A percentile compares a stretch with the other conserved stretches of the same genome.
These are phyloP conservation scores for Barnettozyma pratensis DNA, from an alignment of 805 yeast species.

Conservation along the genomic window DNA sequence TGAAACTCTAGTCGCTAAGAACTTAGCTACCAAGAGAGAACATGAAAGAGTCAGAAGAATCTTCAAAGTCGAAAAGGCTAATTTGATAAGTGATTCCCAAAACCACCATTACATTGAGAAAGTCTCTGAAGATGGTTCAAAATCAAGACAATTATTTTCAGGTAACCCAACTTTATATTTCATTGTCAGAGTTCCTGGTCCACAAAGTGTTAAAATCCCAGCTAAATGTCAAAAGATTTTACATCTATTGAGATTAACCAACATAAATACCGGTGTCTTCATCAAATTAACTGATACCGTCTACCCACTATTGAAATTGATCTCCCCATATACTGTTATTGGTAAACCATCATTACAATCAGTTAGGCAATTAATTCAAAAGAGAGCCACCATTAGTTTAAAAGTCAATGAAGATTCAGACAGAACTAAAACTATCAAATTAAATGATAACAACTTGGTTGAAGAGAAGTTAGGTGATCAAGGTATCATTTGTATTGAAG, in stretches of 20 bases:
- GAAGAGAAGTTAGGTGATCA: slow-evolving; percentile 67
- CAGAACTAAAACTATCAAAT: slow-evolving; percentile 36
- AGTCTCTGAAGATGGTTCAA: slow-evolving; percentile 27
- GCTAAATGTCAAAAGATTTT: slow-evolving; percentile 56
- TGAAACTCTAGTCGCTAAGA: slow-evolving; percentile 65
- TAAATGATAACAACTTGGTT: slow-evolving; percentile 70
- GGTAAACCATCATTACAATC: slow-evolving; percentile 74
- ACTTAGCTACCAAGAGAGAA: slow-evolving; percentile 62
- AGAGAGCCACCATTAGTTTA: slow-evolving; percentile 57
- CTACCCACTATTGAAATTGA: slow-evolving; percentile 57
- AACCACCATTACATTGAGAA: slow-evolving; percentile 29
- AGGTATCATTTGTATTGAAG: slow-evolving; percentile 77
- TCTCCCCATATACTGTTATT: slow-evolving; percentile 67
- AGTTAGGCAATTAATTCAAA: slow-evolving; percentile 67
- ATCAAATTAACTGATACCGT: slow-evolving; percentile 56
- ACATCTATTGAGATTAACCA: slow-evolving; percentile 53
- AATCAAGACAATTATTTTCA: slow-evolving; percentile 32
- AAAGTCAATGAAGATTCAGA: slow-evolving; percentile 29
- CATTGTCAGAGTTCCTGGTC: slow-evolving; percentile 64
- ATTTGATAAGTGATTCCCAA: slow-evolving; percentile 25
- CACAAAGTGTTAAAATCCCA: slow-evolving; percentile 61
- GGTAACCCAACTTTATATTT: slow-evolving; percentile 51
- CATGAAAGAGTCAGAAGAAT: slow-evolving; percentile 62
- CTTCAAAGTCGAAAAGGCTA: slow-evolving; percentile 43
- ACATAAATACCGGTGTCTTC: slow-evolving; percentile 66